Base-by-base conservation (phyloP, 768 basidiomycete genomes). In the Clavaria fumosa region DNA sequence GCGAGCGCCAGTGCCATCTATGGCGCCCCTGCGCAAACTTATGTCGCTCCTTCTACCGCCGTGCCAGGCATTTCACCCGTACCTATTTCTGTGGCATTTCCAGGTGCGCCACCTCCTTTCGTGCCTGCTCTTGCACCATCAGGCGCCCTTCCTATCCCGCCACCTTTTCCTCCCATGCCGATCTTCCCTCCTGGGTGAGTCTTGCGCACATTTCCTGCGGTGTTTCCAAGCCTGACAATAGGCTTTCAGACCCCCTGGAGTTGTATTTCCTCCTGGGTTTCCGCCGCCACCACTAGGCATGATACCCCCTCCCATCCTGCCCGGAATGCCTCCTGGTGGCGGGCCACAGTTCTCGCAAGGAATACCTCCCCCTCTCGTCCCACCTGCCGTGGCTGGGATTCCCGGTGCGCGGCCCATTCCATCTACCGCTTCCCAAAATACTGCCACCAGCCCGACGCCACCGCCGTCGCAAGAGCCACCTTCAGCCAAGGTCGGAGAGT, bases 21-120 rank as follows among this genome's bases (percentile, higher is more conserved):
- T 47, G 73, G 73, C 15, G 81, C 78, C 21, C 73, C 78, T 2
- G 72, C 84, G 0, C 79, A 81, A 47, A 63, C 80, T 1, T 88
- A 86, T 47, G 61, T 64, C 12, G 59, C 63, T 23, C 67, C 71
- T 3, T 64, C 68, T 4, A 41, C 58, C 22, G 58, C 62, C 18
- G 54, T 57, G 36, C 42, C 59, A 30, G 48, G 44, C 7, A 55
- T 57, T 35, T 59, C 61, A 20, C 48, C 59, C 23, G 55, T 52
- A 19, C 50, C 52, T 10, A 50, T 50, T 34, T 43, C 47, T 40
- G 56, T 56, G 14, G 54, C 44, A 7, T 35, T 37, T 21, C 7
- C 35, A 3, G 43, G 41, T 24, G 39, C 53, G 2, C 59, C 64
- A 9, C 56, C 59, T 5, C 63, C 62, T 45, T 53, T 62, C 35